Evolutionary conservation across 2,329 filamentous ascomycete species (phyloP), one percentile per base, ranked within the genome.

Genomic region (Decorospora gaudefroyi): DNA sequence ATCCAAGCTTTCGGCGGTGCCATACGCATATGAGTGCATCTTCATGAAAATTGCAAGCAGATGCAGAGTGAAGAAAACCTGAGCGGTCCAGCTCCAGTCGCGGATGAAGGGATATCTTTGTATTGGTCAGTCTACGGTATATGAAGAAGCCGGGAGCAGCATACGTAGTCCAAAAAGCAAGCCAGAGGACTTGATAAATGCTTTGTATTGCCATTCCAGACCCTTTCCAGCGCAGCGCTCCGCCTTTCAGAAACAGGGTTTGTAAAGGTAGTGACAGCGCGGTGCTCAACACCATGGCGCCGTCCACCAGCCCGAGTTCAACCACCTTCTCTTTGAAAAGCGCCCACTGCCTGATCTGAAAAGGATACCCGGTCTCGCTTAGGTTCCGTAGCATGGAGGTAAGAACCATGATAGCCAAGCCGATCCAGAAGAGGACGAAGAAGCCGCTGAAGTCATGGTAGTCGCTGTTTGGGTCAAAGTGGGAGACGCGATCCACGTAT

Each of bases 351-450:
- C 88, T 80, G 36, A 95, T 83, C 62, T 87, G 83, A 60, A 97
- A 76, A 11, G 91, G 88, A 66, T 86, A 88, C 15, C 93, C 93
- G 0, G 90, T 96, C 67, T 97, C 93, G 71, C 92, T 95, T 65
- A 93, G 83, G 70, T 96, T 97, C 62, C 92, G 84, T 63, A 96
- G 74, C 77, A 90, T 89, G n/a, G 88, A 88, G 2, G 92, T 97
- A 51, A 96, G 86, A 61, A 91, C 90, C 91, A 99, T 96, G 70
- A 99, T 95, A 57, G 88, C 89, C 47, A 99, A 78, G 7, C 90
- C 90, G 55, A 99, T 92, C 93, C 93, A 99, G 74, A 99, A 99
- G 25, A 99, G 81, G 40, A 93, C 89, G 74, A 96, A 99, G 80
- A 99, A 99, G 66, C 93, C 93, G 61, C 90, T 84, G 69, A 99